These are phyloP conservation scores for Martensiomyces pterosporus DNA, from an alignment of 192 early-diverging fungal species.

Conservation along the genomic window DNA sequence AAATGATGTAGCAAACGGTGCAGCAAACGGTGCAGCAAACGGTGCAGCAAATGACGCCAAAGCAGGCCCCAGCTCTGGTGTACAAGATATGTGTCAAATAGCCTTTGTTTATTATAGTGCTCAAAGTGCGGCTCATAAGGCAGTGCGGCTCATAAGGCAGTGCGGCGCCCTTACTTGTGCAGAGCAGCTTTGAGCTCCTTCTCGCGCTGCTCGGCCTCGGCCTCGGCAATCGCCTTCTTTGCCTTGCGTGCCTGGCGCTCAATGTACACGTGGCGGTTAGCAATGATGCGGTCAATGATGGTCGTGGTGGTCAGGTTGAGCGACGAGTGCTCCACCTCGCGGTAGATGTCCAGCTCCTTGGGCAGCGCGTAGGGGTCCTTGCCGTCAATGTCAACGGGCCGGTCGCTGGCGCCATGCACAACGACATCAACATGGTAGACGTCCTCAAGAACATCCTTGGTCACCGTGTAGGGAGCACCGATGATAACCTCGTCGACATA, in stretches of 20 bases:
- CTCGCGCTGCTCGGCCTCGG: conserved; percentile 59
- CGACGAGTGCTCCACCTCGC: conserved; percentile 72
- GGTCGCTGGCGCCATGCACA: conserved; percentile 66
- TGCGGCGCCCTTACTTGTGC: not conserved
- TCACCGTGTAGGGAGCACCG: conserved; percentile 85
- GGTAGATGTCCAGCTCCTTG: conserved; percentile 73
- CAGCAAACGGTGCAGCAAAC: too few relatives aligned
- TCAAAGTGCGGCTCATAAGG: too few relatives aligned
- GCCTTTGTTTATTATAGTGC: conserved; percentile 3
- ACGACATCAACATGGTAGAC: conserved; percentile 84
- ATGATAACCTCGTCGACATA: conserved; percentile 95
- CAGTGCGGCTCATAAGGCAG: too few relatives aligned
- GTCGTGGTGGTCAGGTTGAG: conserved; percentile 76
- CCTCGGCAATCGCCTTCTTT: conserved; percentile 63
- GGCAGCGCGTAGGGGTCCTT: conserved; percentile 83
- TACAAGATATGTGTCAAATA: not conserved
- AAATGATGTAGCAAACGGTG: conserved; percentile 3
- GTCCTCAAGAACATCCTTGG: conserved; percentile 78
- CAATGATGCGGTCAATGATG: conserved; percentile 88
- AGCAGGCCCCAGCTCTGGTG: too few relatives aligned
- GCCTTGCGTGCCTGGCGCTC: conserved; percentile 74
- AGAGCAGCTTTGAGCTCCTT: conserved; percentile 49
- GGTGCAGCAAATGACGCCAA: too few relatives aligned
- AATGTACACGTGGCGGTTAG: conserved; percentile 73
- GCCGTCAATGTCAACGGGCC: conserved; percentile 66